Evolutionary conservation across 495 filamentous ascomycete species (phyloP), one percentile per base, ranked within the genome.

Genomic region (Penicillium fimorum): DNA sequence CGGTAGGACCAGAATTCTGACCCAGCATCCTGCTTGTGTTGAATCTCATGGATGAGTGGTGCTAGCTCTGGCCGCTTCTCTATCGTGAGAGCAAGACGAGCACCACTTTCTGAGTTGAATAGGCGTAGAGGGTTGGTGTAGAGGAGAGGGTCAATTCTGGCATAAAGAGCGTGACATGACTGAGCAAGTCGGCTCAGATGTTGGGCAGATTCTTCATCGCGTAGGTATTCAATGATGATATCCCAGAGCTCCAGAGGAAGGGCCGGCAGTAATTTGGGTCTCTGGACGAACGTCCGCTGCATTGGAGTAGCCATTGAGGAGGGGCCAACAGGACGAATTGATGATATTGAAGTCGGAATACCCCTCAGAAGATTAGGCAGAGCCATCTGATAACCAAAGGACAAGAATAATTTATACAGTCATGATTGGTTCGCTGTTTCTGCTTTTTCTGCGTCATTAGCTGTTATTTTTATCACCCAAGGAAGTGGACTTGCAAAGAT

Each of bases 71-170:
- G 49, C 10, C 49, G 49, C 10, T 22, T n/a, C 37, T 51, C 22
- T 25, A 51, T 51, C 25, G 49, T 41, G 37, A n/a, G n/a, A 15
- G 49, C 49, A 41, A 51, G 37, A 51, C 37, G 49, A 41, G 49
- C 49, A 29, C 49, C 49, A 11, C 49, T 51, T 30, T 51, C 49
- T 8, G 49, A 41, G 30, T 51, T 51, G 24, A 10, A 9, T 5
- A 51, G 49, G 18, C 35, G 35, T 18, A 51, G 37, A 1, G n/a
- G 4, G 1, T 30, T n/a, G 33, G n/a, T n/a, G n/a, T 51, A 51
- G 9, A 51, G 49, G 15, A 1, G 33, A 11, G 35, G 49, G 6
- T 41, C 35, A 20, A 41, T 51, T 17, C 33, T 51, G 3, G 13
- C 4, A 18, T 41, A 27, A 24, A 51, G 49, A 9, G 33, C 24